phyloP scores from a whole-genome alignment of 208 protist genomes.

The Leishmania martiniquensis region DNA sequence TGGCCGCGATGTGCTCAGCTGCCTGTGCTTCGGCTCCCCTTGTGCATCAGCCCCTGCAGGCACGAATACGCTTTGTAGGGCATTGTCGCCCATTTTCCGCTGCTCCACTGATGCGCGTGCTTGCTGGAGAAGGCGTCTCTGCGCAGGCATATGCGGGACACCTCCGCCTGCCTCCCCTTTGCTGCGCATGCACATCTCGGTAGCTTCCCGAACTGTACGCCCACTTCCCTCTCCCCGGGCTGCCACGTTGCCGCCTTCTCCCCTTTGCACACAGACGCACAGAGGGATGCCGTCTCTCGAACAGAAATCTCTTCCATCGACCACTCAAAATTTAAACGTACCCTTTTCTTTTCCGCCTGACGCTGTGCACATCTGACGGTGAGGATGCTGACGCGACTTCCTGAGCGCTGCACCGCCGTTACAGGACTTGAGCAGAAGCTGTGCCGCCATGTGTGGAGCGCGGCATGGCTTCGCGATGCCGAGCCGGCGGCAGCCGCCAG shows the following conservation, averaged over 20 bases:
- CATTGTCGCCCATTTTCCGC: neutral
- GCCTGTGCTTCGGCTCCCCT: neutral
- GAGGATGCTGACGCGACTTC: conserved; percentile 26
- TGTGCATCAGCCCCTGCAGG: neutral
- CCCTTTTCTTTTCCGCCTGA: no score
- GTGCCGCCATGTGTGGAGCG: conserved; percentile 52
- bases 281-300: neutral
- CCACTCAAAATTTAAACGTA: no score
- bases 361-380: neutral
- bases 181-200: neutral
- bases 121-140: neutral
- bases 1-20: neutral
- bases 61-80: neutral
- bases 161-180: neutral
- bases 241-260: neutral
- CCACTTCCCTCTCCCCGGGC: neutral
- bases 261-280: conserved; percentile 3
- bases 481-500: conserved; percentile 64
- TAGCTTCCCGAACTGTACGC: neutral
- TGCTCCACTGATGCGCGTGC: neutral
- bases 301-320: no score
- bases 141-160: neutral
- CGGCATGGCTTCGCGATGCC: conserved; percentile 69
- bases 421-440: conserved; percentile 27
- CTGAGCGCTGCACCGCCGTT: conserved; percentile 28